Conservation (phyloP, 2,329 filamentous ascomycete species). For the Colletotrichum orbiculare region DNA sequence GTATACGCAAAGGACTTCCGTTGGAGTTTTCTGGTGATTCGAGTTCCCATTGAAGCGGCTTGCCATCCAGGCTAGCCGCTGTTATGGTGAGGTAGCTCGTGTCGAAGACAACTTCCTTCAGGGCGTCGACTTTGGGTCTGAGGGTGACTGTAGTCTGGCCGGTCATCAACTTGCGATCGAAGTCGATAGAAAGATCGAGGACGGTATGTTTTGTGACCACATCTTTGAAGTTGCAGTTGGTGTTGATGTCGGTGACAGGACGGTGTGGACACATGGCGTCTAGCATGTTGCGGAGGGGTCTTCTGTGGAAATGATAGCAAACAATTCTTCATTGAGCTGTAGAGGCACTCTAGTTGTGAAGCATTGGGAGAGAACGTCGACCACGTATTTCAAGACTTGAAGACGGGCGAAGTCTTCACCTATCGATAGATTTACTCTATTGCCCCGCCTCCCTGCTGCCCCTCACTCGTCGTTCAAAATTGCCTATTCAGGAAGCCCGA, state of each 20-base stretch:
- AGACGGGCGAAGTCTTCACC: too few relatives aligned
- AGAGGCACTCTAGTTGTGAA: too few relatives aligned
- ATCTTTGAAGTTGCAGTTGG: slow-evolving; percentile 88
- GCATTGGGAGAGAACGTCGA: too few relatives aligned
- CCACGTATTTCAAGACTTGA: too few relatives aligned
- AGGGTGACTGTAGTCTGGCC: slow-evolving; percentile 76
- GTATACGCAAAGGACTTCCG: slow-evolving; percentile 1
- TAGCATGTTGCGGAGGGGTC: not conserved
- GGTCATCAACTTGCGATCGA: slow-evolving; percentile 78
- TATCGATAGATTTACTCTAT: too few relatives aligned
- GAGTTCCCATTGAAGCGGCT: not conserved
- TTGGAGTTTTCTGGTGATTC: not conserved
- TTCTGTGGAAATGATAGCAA: too few relatives aligned
- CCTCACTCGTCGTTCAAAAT: slow-evolving; percentile 20
- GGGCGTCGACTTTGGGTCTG: slow-evolving; percentile 48
- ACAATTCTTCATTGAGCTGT: not conserved
- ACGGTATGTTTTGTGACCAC: slow-evolving; percentile 87
- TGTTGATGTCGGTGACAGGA: slow-evolving; percentile 81
- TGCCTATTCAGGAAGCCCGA: slow-evolving; percentile 3
- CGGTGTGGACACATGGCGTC: slow-evolving; percentile 1
- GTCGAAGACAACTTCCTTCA: slow-evolving; percentile 8
- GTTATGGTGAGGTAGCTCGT: slow-evolving; percentile 8
- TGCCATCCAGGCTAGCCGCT: not conserved
- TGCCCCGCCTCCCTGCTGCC: not conserved
- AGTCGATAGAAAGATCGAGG: slow-evolving; percentile 84